Percentiles rank a stretch among this genome's conserved stretches.
Conservation (phyloP, 805 yeast species). For the Cyberlindnera galapagoensis region DNA sequence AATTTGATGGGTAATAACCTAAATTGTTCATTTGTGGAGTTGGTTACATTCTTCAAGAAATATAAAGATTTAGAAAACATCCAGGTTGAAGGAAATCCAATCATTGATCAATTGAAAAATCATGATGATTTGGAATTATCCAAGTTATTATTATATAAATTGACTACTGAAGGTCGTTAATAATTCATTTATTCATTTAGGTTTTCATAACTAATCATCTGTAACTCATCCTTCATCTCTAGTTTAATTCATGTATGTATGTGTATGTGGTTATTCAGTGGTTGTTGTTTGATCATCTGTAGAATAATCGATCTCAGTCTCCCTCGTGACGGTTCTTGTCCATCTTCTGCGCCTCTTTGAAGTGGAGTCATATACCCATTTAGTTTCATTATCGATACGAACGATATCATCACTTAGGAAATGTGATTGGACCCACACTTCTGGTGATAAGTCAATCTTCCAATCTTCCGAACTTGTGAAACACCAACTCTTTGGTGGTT, state of each 20-base stretch:
- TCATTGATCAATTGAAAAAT: conserved; percentile 4
- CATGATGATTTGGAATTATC: conserved; percentile 5
- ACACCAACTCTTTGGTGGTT: conserved; percentile 57
- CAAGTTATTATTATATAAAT: conserved; percentile 11
- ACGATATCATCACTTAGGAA: conserved; percentile 42
- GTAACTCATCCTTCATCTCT: no score
- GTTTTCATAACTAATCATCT: no score
- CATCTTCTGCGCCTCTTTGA: conserved; percentile 56
- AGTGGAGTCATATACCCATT: conserved; percentile 74
- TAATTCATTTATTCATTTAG: no score
- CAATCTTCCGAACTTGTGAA: conserved; percentile 43
- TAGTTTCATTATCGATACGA: conserved; percentile 62
- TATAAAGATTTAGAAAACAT: conserved; percentile 5
- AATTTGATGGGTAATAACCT: conserved; percentile 9
- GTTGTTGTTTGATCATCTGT: no score
- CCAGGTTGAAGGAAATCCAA: conserved; percentile 12
- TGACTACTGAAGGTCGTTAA: no score
- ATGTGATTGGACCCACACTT: conserved; percentile 52
- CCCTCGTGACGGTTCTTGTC: conserved; percentile 38
- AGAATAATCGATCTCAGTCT: conserved; percentile 12
- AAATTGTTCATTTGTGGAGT: conserved; percentile 8
- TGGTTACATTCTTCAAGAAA: conserved; percentile 6
- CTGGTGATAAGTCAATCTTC: conserved; percentile 61
- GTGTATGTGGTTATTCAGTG: no score
- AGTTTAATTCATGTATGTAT: no score